These are phyloP conservation scores for Colletotrichum camelliae DNA, from an alignment of 2,329 filamentous ascomycete genomes.

Conservation along the genomic window DNA sequence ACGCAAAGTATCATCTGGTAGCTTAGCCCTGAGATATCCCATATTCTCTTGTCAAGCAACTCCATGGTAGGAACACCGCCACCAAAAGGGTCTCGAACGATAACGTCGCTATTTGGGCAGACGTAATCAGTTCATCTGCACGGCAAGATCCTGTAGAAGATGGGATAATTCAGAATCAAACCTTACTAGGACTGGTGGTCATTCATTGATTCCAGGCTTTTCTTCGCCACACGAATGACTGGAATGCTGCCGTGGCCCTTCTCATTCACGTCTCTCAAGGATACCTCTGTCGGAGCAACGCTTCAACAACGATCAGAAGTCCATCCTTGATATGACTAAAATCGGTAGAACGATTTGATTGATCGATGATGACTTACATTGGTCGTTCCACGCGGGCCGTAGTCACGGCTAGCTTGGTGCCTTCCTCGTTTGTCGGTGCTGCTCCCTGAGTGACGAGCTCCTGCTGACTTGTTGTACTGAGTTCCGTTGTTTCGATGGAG, in stretches of 20 bases:
- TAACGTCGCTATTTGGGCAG: background rate
- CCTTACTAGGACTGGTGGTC: background rate
- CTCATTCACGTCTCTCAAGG: background rate
- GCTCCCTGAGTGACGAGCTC: background rate
- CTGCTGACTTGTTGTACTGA: background rate
- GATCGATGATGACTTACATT: background rate
- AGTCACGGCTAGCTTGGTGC: background rate
- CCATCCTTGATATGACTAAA: background rate
- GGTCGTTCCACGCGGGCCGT: background rate
- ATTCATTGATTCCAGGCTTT: background rate
- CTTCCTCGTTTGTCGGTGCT: background rate
- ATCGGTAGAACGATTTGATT: background rate
- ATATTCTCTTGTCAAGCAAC: background rate
- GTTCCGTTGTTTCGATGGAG: background rate
- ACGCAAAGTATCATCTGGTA: background rate
- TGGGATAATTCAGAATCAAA: background rate
- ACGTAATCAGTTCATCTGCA: background rate
- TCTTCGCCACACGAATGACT: background rate
- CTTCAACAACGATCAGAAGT: background rate
- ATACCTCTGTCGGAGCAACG: background rate
- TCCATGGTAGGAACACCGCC: background rate
- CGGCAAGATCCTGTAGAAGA: background rate
- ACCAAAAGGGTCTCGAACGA: background rate
- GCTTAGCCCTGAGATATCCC: background rate
- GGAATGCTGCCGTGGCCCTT: background rate